Evolutionary conservation across 2,329 filamentous ascomycete genomes (phyloP).

Genomic region (Fusarium annulatum): DNA sequence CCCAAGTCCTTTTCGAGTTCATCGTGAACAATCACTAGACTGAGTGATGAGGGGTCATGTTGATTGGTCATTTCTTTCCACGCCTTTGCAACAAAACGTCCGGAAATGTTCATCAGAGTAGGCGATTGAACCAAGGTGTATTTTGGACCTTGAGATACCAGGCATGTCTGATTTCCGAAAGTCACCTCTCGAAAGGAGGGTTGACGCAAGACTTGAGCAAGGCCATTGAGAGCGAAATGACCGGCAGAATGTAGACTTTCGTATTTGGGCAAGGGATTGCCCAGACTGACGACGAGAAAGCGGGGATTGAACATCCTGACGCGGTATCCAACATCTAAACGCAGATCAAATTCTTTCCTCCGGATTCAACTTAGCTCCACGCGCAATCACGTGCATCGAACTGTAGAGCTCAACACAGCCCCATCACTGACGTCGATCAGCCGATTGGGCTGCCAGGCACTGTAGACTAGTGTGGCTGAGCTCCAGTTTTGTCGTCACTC

Average conservation of each 20-base stretch:
- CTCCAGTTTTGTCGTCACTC: constrained; percentile 48
- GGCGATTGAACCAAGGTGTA: constrained; percentile 80
- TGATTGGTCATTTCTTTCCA: constrained; percentile 67
- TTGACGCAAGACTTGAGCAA: constrained; percentile 60
- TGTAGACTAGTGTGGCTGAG: constrained; percentile 46
- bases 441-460: constrained; percentile 45
- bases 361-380: constrained; percentile 12
- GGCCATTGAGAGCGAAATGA: constrained; percentile 76
- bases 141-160: constrained; percentile 60
- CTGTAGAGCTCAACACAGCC: constrained; percentile 26
- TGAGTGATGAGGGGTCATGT: constrained; percentile 50
- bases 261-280: constrained; percentile 81
- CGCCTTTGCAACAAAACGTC: constrained; percentile 73
- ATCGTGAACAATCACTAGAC: constrained; percentile 85
- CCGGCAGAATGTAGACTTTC: constrained; percentile 89
- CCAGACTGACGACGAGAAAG: constrained; percentile 86
- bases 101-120: constrained; percentile 86
- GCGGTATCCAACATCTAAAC: constrained; percentile 18
- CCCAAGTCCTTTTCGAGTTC: constrained; percentile 83
- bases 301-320: constrained; percentile 55
- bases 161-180: constrained; percentile 64
- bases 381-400: constrained; percentile 46
- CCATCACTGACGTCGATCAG: constrained; percentile 48
- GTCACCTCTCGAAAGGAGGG: constrained; percentile 60
- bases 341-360: constrained; percentile 10